Conservation (phyloP, 2,329 filamentous ascomycete species). For the Fusarium sp. region DNA sequence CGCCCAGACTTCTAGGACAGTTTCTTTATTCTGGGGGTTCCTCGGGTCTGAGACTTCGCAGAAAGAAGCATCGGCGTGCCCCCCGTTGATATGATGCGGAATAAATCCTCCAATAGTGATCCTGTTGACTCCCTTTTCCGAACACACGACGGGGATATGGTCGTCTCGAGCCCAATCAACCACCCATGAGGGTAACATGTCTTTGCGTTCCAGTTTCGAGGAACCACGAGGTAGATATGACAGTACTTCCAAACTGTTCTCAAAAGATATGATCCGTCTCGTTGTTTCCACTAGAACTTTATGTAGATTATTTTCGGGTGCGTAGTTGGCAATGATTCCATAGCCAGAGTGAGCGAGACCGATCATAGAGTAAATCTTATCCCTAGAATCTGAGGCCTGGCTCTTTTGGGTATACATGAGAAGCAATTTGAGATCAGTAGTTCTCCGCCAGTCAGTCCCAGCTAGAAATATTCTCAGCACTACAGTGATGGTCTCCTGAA, state of each 20-base stretch:
- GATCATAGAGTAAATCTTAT: constrained; percentile 10
- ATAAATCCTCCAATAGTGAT: background rate
- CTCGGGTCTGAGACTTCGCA: background rate
- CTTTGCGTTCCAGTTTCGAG: accelerated
- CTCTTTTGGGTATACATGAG: accelerated
- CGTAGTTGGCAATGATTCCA: constrained; percentile 4
- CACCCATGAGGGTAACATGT: constrained; percentile 6
- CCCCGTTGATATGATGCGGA: background rate
- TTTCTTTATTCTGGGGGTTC: accelerated
- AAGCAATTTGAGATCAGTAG: background rate
- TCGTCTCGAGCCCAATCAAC: background rate
- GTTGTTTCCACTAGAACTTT: constrained; percentile 2
- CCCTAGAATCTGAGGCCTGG: background rate
- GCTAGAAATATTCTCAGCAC: background rate
- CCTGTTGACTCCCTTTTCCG: background rate
- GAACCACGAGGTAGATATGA: accelerated
- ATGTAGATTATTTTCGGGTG: accelerated
- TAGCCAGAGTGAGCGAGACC: background rate
- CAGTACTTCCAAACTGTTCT: background rate
- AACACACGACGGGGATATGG: too few relatives aligned
- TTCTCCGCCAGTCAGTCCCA: accelerated
- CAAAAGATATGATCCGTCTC: background rate
- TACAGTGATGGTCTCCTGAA: accelerated
- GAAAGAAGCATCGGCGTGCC: background rate
- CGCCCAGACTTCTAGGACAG: background rate